Base-by-base conservation (phyloP, 176 grass and related monocot species). In the Saccharum officinarum region DNA sequence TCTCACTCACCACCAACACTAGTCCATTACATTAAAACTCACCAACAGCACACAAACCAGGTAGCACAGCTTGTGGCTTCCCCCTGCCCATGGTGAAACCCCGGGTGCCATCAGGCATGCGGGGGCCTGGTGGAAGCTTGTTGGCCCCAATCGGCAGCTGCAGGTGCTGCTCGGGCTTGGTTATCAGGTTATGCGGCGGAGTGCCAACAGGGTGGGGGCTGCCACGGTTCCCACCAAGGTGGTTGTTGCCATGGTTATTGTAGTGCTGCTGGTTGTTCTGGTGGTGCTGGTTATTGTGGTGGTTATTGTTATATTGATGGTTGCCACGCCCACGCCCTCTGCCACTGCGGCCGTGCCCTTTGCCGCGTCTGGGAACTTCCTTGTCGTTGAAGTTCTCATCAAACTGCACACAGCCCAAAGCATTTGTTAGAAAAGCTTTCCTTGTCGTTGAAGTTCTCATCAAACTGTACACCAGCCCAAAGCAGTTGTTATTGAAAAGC, bases 81-180 rank as follows among this genome's bases (percentile, higher is more conserved):
- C 96, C 96, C 41, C 96, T 84, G 77, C 96, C 93, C 63, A 98
- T 80, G 14, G 88, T 46, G 41, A 98, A 98, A 87, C 96, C 96
- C 28, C 89, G 92, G 0, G 93, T 98, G 80, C 93, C 96, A 65
- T 98, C 93, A 30, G 96, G 91, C 96, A 98, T 98, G 57, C 88
- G 93, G 7, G 96, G 93, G 1, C 96, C 93, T 9, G 90, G 96
- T 67, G 93, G 93, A 37, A 83, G 93, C 63, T 95, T 98, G 37
- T 54, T 82, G 45, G 90, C 78, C 34, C 87, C 84, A 9, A 80
- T 78, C n/a, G 49, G 80, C 67, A 69, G 87, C 67, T 87, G 86
- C 38, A 8, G 52, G 1, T 83, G 66, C 73, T 80, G 89, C 50
- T 91, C 89, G 3, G 62, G 23, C n/a, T 87, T 91, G 62, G 69